phyloP scores from a whole-genome alignment of 2,329 filamentous ascomycete genomes.

The Knoxdaviesia capensis region DNA sequence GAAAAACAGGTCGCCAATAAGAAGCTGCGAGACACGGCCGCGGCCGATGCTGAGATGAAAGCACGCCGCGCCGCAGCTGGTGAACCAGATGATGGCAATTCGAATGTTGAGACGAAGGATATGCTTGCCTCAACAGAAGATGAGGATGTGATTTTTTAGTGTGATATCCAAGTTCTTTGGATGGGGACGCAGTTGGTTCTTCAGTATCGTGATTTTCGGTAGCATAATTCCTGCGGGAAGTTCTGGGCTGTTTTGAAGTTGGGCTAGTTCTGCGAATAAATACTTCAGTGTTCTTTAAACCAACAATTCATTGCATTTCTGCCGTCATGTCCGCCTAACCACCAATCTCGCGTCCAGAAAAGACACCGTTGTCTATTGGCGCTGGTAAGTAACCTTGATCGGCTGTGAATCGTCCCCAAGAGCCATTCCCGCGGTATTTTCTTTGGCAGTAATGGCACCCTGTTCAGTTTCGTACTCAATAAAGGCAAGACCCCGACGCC shows the following conservation, averaged over 20 bases:
- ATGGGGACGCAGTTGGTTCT: no score
- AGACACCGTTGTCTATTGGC: slow-evolving; percentile 35
- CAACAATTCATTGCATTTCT: background rate
- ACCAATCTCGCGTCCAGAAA: no score
- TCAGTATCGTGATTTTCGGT: no score
- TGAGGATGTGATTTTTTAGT: slow-evolving; percentile 67
- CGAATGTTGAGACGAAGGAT: slow-evolving; percentile 29
- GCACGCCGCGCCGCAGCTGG: slow-evolving; percentile 38
- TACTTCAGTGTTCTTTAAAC: slow-evolving; percentile 5
- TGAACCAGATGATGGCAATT: slow-evolving; percentile 7
- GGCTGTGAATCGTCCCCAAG: slow-evolving; percentile 43
- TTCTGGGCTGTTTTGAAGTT: no score
- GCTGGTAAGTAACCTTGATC: slow-evolving; percentile 92
- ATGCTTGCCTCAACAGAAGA: slow-evolving; percentile 59
- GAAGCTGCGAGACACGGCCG: slow-evolving; percentile 59
- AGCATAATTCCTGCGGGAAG: no score
- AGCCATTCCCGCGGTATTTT: slow-evolving; percentile 71
- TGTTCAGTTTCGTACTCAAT: slow-evolving; percentile 87
- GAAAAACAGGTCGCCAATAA: slow-evolving; percentile 47
- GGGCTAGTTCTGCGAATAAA: no score
- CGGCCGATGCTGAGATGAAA: slow-evolving; percentile 54
- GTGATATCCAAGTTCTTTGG: background rate
- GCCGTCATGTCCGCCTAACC: background rate
- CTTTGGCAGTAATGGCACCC: slow-evolving; percentile 82
- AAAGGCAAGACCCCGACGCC: slow-evolving; percentile 76